Base-by-base conservation (phyloP, 202 grass and related monocot species). In the Cymbopogon flexuosus region DNA sequence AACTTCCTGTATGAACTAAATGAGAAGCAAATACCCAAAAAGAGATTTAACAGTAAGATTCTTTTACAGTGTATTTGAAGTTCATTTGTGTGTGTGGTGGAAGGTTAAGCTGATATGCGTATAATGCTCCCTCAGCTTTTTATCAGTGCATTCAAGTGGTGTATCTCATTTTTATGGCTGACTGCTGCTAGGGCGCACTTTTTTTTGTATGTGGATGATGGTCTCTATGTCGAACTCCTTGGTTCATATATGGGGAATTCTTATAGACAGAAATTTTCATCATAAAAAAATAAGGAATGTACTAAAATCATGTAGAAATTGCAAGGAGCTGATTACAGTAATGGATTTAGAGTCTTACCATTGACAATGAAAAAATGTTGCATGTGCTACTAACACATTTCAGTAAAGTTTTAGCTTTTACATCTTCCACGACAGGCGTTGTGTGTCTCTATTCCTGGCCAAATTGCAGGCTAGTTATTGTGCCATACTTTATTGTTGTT, bases 41-140 rank as follows among this genome's bases (percentile, higher is more conserved):
- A 98, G 73, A 90, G 80, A 83, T 98, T 95, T 85, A 98, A 95
- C 79, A 92, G 92, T 97, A 79, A 93, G 94, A 90, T 82, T 67
- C 2, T 71, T 85, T 67, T 66, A 62, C 21, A 74, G 13, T 75
- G 8, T 68, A 73, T 60, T 65, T 22, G 59, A 81, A 72, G 35
- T 23, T 71, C 30, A 68, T 0, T 69, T 68, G 41, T 43, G 41
- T 71, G 43, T 46, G 31, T 33, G 31, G 31, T 33, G 3, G 43
- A 5, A 1, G 51, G 47, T 3, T 52, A 39, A 2, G 10, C 63
- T 65, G 70, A 59, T 82, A 6, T n/a, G 12, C 13, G 10, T 83
- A 31, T 43, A 18, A 8, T 73, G 30, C 34, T 39, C 46, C 8
- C 47, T 30, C 5, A 3, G 68, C 2, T 0, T 62, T 62, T 59